These are phyloP conservation scores for Orychophragmus violaceus DNA, from an alignment of 345 rosid species.

Conservation along the genomic window DNA sequence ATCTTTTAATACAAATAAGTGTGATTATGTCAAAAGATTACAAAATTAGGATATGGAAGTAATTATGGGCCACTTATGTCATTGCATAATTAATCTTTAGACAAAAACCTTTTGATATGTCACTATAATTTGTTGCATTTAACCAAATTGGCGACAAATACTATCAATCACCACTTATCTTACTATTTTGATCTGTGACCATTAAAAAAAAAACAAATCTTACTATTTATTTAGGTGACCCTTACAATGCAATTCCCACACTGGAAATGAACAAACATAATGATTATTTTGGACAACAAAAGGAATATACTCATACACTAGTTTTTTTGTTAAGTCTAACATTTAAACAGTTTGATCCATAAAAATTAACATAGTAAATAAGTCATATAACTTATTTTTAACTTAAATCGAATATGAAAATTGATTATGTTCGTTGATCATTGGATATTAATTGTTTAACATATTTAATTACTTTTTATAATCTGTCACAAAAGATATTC, in stretches of 20 bases:
- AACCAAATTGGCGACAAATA: constrained; percentile 7
- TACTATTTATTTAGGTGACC: not conserved
- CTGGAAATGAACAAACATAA: not conserved
- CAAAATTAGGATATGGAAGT: not conserved
- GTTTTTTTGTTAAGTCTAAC: not conserved
- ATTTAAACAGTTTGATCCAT: not conserved
- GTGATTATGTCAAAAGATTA: not conserved
- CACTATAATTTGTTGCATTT: constrained; percentile 18
- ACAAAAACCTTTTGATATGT: not conserved
- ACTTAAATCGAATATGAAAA: not conserved
- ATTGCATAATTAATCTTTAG: constrained; percentile 1
- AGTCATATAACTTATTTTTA: not conserved
- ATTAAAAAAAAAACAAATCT: too few species aligned
- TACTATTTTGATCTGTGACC: not conserved
- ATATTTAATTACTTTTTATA: not conserved
- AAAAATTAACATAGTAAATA: not conserved
- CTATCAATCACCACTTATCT: not conserved
- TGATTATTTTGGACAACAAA: not conserved
- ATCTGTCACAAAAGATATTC: not conserved
- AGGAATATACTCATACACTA: not conserved
- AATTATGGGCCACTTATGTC: constrained; percentile 8
- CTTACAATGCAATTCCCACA: not conserved
- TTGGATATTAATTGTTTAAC: not conserved
- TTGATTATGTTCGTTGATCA: not conserved
- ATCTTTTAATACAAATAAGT: not conserved